phyloP scores from a whole-genome alignment of 2,329 filamentous ascomycete species.

The Rhynchosporium graminicola region DNA sequence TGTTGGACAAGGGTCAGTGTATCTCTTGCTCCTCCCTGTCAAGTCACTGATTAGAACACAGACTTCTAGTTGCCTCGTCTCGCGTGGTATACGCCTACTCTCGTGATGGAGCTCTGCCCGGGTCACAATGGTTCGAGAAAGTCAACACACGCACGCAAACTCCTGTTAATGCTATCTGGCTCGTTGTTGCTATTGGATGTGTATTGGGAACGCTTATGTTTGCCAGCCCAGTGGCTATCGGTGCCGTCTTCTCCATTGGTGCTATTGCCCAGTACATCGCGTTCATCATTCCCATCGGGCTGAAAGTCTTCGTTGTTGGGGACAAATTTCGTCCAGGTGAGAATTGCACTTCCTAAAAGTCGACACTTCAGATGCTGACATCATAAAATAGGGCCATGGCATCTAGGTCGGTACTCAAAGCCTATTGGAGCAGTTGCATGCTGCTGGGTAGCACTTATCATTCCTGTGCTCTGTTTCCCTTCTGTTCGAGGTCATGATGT shows the following conservation, averaged over 20 bases:
- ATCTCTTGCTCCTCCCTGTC: not conserved
- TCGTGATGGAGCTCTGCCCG: constrained; percentile 68
- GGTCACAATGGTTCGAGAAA: constrained; percentile 57
- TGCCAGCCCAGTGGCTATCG: constrained; percentile 61
- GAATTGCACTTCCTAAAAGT: not conserved
- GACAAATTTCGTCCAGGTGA: constrained; percentile 54
- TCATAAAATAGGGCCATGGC: constrained; percentile 56
- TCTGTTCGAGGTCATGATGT: constrained; percentile 56
- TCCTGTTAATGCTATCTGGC: constrained; percentile 70
- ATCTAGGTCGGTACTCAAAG: constrained; percentile 60
- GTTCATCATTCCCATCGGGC: constrained; percentile 59
- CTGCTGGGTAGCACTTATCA: constrained; percentile 63
- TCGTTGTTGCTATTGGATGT: constrained; percentile 62
- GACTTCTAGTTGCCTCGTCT: constrained; percentile 64
- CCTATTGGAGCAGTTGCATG: constrained; percentile 58
- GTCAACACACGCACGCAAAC: constrained; percentile 64
- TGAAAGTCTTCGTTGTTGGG: constrained; percentile 60
- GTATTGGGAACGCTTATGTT: constrained; percentile 65
- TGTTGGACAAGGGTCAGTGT: constrained; percentile 63
- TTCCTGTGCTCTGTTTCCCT: constrained; percentile 68
- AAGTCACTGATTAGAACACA: not conserved
- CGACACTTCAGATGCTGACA: not conserved
- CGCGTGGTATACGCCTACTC: constrained; percentile 74
- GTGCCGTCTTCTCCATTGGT: constrained; percentile 69
- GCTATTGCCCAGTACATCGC: constrained; percentile 68